Evolutionary conservation across 2,329 filamentous ascomycete species (phyloP), one percentile per base, ranked within the genome.

Genomic region (Neofusicoccum umdonicola): DNA sequence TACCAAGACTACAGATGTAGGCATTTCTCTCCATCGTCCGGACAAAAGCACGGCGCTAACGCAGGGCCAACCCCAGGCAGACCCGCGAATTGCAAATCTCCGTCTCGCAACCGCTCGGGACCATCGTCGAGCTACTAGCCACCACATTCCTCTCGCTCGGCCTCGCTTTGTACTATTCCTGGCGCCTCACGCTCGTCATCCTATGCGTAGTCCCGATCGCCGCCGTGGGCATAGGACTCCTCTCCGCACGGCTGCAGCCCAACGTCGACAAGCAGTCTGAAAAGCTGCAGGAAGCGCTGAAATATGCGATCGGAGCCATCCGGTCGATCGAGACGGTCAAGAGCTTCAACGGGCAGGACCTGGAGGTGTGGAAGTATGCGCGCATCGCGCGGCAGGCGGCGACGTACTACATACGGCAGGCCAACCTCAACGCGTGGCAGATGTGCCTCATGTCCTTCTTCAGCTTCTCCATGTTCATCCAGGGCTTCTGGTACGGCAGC

Each of bases 401-500:
- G 22, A 76, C 74, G 1, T 83, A 85, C 61, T 96, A 92, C 69
- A 78, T 87, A 11, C 79, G 84, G 15, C 91, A 94, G 72, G 90
- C 90, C 0, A 82, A 85, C 51, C 83, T 87, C 15, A 90, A 88
- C 68, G 87, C 90, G 0, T 73, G 88, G 3, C 93, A 97, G 71
- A 87, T 91, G 71, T 88, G 88, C 0, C 85, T 90, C 54, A 83
- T 91, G 60, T 88, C 89, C 52, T 86, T 96, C 69, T 88, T 93
- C 80, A 88, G 90, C 35, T 84, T 92, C 3, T 83, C 82, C 1
- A 88, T 97, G 74, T 97, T 98, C 69, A 89, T 96, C 0, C 85
- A 93, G 65, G 93, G 93, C 0, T 97, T 98, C 72, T 97, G 91
- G 87, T 96, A 93, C 70, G 93, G 93, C 0, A 85, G 89, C 34